Evolutionary conservation across 768 basidiomycete genomes (phyloP).

Genomic region (Ramaria rubella): DNA sequence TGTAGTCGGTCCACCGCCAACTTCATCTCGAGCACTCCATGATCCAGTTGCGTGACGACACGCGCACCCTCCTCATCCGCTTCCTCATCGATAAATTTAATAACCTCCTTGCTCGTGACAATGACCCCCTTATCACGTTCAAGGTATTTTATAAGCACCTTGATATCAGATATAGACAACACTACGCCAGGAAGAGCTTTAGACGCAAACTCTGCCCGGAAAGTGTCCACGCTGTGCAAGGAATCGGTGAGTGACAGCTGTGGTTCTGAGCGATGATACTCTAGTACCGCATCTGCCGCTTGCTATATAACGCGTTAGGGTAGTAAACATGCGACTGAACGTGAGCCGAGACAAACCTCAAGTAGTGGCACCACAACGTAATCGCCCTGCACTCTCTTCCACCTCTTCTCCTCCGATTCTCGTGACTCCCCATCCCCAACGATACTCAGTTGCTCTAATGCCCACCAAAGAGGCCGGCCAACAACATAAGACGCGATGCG

Average conservation of each 20-base stretch:
- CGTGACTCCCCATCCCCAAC: slow-evolving; percentile 48
- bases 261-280: slow-evolving; percentile 36
- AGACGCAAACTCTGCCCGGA: slow-evolving; percentile 50
- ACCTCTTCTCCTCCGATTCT: slow-evolving; percentile 38
- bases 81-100: slow-evolving; percentile 62
- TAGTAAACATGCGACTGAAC: not conserved
- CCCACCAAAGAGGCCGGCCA: slow-evolving; percentile 82
- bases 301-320: slow-evolving; percentile 13
- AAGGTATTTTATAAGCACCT: slow-evolving; percentile 69
- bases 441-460: slow-evolving; percentile 69
- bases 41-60: slow-evolving; percentile 69
- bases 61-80: slow-evolving; percentile 29
- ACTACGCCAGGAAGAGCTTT: slow-evolving; percentile 32
- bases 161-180: slow-evolving; percentile 57
- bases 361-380: slow-evolving; percentile 63
- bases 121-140: slow-evolving; percentile 66
- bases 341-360: slow-evolving; percentile 31
- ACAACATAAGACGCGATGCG: slow-evolving; percentile 66
- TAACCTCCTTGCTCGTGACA: slow-evolving; percentile 60
- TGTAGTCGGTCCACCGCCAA: slow-evolving; percentile 60
- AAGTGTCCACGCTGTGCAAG: slow-evolving; percentile 55
- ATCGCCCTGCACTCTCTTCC: slow-evolving; percentile 58
- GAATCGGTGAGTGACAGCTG: slow-evolving; percentile 47
- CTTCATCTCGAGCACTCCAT: slow-evolving; percentile 76
- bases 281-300: slow-evolving; percentile 52